Percentiles rank a stretch among this genome's conserved stretches.
Evolutionary conservation across 768 basidiomycete species (phyloP).

Genomic region (Holtermannia corniformis): DNA sequence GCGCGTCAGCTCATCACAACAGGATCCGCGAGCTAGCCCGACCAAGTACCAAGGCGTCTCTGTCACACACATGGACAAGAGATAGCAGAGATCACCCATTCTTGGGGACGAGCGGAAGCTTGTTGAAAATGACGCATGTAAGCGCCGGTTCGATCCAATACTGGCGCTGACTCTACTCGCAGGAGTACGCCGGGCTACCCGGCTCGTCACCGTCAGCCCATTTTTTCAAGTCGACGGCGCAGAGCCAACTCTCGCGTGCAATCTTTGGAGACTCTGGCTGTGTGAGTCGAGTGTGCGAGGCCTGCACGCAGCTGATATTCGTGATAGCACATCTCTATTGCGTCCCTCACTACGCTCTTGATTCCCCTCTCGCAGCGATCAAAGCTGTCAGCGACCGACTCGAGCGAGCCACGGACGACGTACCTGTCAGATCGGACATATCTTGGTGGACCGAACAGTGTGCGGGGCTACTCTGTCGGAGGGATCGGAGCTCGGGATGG

Average conservation of each 20-base stretch:
- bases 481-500: slow-evolving; percentile 34
- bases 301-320: background rate
- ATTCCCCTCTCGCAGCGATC: slow-evolving; percentile 50
- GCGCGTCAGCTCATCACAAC: slow-evolving; percentile 5
- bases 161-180: slow-evolving; percentile 1
- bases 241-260: slow-evolving; percentile 55
- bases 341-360: slow-evolving; percentile 62
- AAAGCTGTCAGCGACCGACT: slow-evolving; percentile 36
- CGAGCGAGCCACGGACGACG: slow-evolving; percentile 10
- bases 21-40: slow-evolving; percentile 82
- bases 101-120: slow-evolving; percentile 54
- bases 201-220: slow-evolving; percentile 53
- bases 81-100: slow-evolving; percentile 69
- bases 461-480: slow-evolving; percentile 48
- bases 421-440: slow-evolving; percentile 66
- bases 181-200: slow-evolving; percentile 64
- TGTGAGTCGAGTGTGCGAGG: slow-evolving; percentile 15
- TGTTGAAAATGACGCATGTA: slow-evolving; percentile 52
- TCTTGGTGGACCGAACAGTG: slow-evolving; percentile 78
- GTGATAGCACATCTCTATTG: slow-evolving; percentile 62
- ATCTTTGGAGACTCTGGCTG: slow-evolving; percentile 55
- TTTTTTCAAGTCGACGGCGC: slow-evolving; percentile 64
- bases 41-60: slow-evolving; percentile 65
- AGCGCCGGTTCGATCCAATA: background rate
- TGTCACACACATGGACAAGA: slow-evolving; percentile 64